Evolutionary conservation across 1,284 basidiomycete genomes (phyloP).

Genomic region (Tilletia horrida): DNA sequence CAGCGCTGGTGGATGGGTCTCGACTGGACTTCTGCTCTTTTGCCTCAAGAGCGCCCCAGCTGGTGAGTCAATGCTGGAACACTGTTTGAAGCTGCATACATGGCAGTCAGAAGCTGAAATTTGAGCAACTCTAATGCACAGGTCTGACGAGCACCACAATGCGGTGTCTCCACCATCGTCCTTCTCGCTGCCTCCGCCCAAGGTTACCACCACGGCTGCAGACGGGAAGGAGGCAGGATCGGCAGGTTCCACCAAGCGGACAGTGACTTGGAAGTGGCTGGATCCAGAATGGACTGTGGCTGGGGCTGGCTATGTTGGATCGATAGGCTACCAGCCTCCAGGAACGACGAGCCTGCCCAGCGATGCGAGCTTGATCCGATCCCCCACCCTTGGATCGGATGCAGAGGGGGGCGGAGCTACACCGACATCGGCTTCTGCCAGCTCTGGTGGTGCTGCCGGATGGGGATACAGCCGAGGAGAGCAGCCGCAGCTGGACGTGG

Average conservation of each 20-base stretch:
- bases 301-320: conserved; percentile 35
- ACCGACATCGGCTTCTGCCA: not conserved
- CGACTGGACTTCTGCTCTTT: conserved; percentile 85
- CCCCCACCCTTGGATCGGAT: not conserved
- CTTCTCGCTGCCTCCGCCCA: conserved; percentile 59
- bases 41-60: conserved; percentile 82
- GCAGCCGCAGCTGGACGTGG: conserved; percentile 60
- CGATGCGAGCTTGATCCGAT: not conserved
- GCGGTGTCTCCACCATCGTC: conserved; percentile 60
- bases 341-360: not conserved
- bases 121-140: conserved; percentile 18
- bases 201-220: conserved; percentile 45
- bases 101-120: not conserved
- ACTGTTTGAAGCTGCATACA: too few relatives aligned
- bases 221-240: conserved; percentile 8
- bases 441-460: not conserved
- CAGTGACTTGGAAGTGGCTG: conserved; percentile 57
- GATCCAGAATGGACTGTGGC: conserved; percentile 57
- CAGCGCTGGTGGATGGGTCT: conserved; percentile 76
- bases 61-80: conserved; percentile 75
- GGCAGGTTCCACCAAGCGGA: conserved; percentile 31
- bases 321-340: conserved; percentile 11
- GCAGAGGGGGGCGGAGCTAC: not conserved
- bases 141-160: conserved; percentile 55
- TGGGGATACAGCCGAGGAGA: not conserved